phyloP scores from a whole-genome alignment of 257 asterid genomes.

The Marsdenia floribunda region DNA sequence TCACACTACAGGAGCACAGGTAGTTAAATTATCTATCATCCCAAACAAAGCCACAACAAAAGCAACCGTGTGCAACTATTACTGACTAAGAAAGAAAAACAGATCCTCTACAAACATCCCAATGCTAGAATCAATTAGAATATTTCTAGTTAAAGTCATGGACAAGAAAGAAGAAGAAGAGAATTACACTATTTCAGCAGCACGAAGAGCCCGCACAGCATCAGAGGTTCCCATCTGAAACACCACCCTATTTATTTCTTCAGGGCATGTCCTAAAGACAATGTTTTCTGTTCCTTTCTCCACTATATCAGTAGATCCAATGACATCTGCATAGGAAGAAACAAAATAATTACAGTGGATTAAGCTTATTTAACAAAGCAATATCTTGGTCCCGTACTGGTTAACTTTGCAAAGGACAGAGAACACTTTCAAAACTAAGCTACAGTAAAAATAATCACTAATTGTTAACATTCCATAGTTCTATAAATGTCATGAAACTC shows the following conservation, averaged over 20 bases:
- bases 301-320: conserved; percentile 74
- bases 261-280: conserved; percentile 80
- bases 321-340: conserved; percentile 41
- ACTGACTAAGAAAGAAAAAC: neutral
- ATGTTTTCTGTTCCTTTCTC: conserved; percentile 71
- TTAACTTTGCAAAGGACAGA: conserved; percentile 2
- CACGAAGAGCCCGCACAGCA: conserved; percentile 82
- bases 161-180: neutral
- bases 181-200: conserved; percentile 75
- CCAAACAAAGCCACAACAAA: neutral
- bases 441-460: neutral
- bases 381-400: neutral
- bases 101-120: no score
- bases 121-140: neutral
- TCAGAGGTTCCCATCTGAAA: conserved; percentile 96
- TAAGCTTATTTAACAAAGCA: neutral
- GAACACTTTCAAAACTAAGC: neutral
- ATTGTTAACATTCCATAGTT: neutral
- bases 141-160: neutral
- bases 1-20: neutral
- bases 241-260: conserved; percentile 68
- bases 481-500: neutral
- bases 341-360: conserved; percentile 1
- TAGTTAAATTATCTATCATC: neutral
- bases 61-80: neutral